phyloP scores from a whole-genome alignment of 768 basidiomycete genomes.

The Amanita rubescens region DNA sequence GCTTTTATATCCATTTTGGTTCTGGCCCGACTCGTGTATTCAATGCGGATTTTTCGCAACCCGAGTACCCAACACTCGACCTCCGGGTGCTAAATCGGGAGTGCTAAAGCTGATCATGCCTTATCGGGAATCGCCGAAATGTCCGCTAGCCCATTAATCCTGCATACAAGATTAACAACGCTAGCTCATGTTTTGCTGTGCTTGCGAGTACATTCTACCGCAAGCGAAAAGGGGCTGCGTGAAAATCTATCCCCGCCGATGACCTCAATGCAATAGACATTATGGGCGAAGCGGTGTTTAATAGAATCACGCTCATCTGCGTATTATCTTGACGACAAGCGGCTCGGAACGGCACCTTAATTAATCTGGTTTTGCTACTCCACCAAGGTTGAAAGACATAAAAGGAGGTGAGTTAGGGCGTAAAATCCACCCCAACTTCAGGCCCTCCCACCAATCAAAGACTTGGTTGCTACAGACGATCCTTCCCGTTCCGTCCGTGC shows the following conservation, averaged over 20 bases:
- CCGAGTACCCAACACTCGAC: too few relatives aligned
- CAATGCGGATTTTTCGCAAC: neutral
- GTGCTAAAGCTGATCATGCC: too few relatives aligned
- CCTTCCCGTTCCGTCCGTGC: neutral
- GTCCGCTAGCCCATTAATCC: neutral
- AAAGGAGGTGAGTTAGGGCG: neutral
- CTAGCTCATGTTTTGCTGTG: neutral
- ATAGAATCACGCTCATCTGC: neutral
- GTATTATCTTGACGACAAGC: neutral
- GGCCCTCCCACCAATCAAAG: neutral
- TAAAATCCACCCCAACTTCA: neutral
- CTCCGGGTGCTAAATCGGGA: too few relatives aligned
- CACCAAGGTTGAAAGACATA: conserved; percentile 1
- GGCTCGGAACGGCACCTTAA: neutral
- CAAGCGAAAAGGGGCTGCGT: neutral
- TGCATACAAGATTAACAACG: neutral
- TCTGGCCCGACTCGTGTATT: neutral
- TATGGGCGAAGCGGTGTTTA: neutral
- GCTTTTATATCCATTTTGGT: too few relatives aligned
- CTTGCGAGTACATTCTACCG: neutral
- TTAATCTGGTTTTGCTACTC: neutral
- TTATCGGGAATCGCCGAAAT: too few relatives aligned
- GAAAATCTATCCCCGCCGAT: neutral
- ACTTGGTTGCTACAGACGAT: neutral
- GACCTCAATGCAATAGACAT: neutral